A percentile compares a stretch with the other conserved stretches of the same genome.
Conservation (phyloP, 176 grass and related monocot genomes). For the Aegilops speltoides region DNA sequence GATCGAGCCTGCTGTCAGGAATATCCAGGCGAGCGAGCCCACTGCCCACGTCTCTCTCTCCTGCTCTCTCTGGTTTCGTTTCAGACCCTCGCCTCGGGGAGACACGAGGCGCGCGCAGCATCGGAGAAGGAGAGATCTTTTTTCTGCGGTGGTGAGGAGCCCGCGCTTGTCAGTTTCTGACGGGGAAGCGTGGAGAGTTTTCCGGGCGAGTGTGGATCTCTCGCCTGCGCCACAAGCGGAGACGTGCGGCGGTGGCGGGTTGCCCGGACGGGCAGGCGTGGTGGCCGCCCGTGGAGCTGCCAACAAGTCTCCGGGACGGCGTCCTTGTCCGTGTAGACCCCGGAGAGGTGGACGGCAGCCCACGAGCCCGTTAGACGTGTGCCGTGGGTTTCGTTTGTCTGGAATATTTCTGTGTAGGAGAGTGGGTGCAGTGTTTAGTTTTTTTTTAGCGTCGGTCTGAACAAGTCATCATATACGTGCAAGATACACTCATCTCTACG, state of each 20-base stretch:
- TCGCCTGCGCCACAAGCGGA: background rate
- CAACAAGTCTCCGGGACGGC: slow-evolving; percentile 9
- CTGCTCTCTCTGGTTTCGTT: background rate
- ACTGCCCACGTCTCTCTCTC: slow-evolving; percentile 6
- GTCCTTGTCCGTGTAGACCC: slow-evolving; percentile 1
- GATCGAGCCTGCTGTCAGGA: background rate
- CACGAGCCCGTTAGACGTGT: too few species aligned
- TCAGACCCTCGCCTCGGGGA: background rate
- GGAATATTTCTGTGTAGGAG: background rate
- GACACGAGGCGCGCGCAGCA: background rate
- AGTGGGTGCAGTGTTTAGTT: background rate
- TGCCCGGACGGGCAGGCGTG: background rate
- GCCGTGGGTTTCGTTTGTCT: background rate
- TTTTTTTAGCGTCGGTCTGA: too few species aligned
- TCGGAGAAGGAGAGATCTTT: background rate
- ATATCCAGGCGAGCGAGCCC: background rate
- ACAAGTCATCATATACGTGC: too few species aligned
- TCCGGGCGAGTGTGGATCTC: background rate
- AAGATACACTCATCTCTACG: too few species aligned
- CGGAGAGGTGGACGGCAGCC: too few species aligned
- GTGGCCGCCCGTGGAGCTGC: slow-evolving; percentile 24
- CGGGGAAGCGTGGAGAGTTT: background rate
- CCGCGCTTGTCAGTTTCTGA: slow-evolving; percentile 3
- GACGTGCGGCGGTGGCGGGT: slow-evolving; percentile 18
- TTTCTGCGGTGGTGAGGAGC: background rate